Conservation (phyloP, 2,329 filamentous ascomycete species). For the Aspergillus terreus region DNA sequence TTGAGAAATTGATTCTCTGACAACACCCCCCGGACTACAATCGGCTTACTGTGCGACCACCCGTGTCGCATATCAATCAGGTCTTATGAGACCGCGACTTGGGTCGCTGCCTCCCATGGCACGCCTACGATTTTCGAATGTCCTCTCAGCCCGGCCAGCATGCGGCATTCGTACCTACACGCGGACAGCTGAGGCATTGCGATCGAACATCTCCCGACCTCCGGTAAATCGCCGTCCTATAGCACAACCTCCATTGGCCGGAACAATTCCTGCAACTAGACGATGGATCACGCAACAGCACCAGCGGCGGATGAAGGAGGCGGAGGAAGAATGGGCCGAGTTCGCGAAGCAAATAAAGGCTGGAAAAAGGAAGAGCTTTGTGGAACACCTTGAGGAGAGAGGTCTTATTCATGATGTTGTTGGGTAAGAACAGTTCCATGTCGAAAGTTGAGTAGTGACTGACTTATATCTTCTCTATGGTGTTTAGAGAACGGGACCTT, state of each 20-base stretch:
- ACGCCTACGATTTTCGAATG: conserved; percentile 15
- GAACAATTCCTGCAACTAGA: conserved; percentile 16
- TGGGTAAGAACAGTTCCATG: conserved; percentile 30
- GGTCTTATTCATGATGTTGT: conserved; percentile 45
- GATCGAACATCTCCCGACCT: conserved; percentile 12
- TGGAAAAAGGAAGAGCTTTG: conserved; percentile 43
- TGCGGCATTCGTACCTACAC: conserved; percentile 23
- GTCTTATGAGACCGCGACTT: conserved; percentile 25
- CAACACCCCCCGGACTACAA: neutral
- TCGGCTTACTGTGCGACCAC: neutral
- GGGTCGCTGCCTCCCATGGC: conserved; percentile 19
- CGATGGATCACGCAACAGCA: conserved; percentile 38
- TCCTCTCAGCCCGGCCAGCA: conserved; percentile 10
- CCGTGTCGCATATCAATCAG: conserved; percentile 2
- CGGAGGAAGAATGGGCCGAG: conserved; percentile 36
- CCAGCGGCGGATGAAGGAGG: conserved; percentile 36
- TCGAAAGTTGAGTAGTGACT: neutral
- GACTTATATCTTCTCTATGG: conserved; percentile 8
- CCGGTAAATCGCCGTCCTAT: conserved; percentile 13
- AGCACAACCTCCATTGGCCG: conserved; percentile 1
- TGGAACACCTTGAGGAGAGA: conserved; percentile 43
- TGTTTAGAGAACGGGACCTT: conserved; percentile 37
- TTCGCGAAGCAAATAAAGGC: conserved; percentile 41
- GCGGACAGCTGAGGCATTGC: conserved; percentile 15
- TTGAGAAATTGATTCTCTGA: neutral